Conservation (phyloP, 225 moss, liverwort and hornwort genomes). For the Rhytidiadelphus loreus region DNA sequence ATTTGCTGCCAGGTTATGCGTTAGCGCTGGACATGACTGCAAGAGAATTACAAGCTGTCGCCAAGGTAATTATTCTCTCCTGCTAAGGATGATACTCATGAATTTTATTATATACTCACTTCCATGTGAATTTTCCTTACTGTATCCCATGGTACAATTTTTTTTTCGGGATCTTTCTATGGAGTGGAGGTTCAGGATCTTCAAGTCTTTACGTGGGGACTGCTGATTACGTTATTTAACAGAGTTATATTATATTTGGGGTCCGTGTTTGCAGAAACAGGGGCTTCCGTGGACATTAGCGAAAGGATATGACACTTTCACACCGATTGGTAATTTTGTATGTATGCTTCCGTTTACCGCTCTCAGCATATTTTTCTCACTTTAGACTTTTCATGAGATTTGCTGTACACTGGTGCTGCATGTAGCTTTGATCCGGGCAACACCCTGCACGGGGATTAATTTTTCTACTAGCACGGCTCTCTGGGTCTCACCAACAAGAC, state of each 20-base stretch:
- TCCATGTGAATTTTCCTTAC: neutral
- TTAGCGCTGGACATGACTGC: constrained; percentile 89
- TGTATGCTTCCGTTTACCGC: constrained; percentile 19
- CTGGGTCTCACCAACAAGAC: neutral
- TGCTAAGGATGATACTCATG: neutral
- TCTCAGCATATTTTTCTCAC: neutral
- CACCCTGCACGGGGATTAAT: neutral
- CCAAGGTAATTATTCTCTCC: constrained; percentile 40
- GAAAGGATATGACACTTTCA: constrained; percentile 88
- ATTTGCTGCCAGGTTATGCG: constrained; percentile 62
- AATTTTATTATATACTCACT: neutral
- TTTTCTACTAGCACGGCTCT: neutral
- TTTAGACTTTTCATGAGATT: neutral
- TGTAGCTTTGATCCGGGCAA: neutral
- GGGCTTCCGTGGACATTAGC: constrained; percentile 88
- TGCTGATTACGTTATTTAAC: neutral
- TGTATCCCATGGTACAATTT: neutral
- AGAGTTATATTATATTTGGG: neutral
- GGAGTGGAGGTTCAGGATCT: neutral
- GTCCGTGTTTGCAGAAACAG: constrained; percentile 48
- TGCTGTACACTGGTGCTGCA: neutral
- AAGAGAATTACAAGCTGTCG: constrained; percentile 66
- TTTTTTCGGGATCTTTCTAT: neutral
- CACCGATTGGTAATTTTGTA: constrained; percentile 88
- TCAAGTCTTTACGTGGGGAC: neutral